Evolutionary conservation across 2,329 filamentous ascomycete genomes (phyloP).

Genomic region (Cryphonectria nitschkei): DNA sequence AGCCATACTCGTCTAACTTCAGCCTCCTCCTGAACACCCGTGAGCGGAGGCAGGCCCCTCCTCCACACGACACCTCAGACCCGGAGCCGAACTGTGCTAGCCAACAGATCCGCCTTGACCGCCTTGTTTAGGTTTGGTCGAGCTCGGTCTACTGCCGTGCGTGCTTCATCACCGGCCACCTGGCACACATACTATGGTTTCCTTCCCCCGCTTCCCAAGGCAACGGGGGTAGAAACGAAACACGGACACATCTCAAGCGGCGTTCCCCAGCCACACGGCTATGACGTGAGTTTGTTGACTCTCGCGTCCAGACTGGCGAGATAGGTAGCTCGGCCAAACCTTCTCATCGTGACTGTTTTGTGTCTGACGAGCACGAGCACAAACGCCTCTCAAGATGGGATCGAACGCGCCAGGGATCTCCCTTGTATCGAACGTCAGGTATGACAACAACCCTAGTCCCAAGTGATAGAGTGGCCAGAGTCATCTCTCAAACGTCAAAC

Average conservation of each 20-base stretch:
- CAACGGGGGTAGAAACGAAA: slow-evolving; percentile 22
- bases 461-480: background rate
- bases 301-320: background rate
- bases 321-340: background rate
- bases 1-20: slow-evolving; percentile 11
- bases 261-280: slow-evolving; percentile 3
- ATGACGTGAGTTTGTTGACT: slow-evolving; percentile 23
- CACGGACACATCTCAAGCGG: slow-evolving; percentile 20
- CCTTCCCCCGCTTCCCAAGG: background rate
- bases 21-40: slow-evolving; percentile 10
- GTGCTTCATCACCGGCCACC: slow-evolving; percentile 9
- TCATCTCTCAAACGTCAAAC: background rate
- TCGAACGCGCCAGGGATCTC: background rate
- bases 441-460: background rate
- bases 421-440: slow-evolving; percentile 2
- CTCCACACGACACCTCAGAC: slow-evolving; percentile 15
- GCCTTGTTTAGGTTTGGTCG: background rate
- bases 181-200: background rate
- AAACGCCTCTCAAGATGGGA: slow-evolving; percentile 17
- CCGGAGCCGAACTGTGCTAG: slow-evolving; percentile 10
- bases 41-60: slow-evolving; percentile 4
- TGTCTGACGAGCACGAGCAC: slow-evolving; percentile 13
- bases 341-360: background rate
- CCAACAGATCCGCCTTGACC: slow-evolving; percentile 8
- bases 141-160: slow-evolving; percentile 10